A percentile compares a stretch with the other conserved stretches of the same genome.
These are phyloP conservation scores for Aurinia saxatilis DNA, from an alignment of 345 rosid species.

Conservation along the genomic window DNA sequence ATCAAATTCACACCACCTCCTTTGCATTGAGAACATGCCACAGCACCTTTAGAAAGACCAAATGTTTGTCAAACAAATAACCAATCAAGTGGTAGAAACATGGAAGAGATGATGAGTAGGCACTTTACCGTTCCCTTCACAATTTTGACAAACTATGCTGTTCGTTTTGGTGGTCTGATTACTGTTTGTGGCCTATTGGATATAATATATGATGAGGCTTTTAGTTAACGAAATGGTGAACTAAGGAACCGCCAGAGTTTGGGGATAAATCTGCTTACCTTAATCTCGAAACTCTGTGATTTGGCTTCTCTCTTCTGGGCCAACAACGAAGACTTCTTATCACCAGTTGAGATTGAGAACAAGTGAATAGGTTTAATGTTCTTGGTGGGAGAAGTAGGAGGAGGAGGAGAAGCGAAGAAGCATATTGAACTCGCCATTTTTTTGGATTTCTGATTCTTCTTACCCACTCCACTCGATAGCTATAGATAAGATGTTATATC, in stretches of 20 bases:
- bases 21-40: conserved; percentile 60
- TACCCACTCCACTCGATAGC: conserved; percentile 30
- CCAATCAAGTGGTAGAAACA: background rate
- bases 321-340: background rate
- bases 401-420: conserved; percentile 27
- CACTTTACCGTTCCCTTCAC: conserved; percentile 70
- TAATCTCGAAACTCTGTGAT: conserved; percentile 47
- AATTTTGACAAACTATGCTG: conserved; percentile 70
- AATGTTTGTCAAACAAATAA: background rate
- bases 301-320: conserved; percentile 32
- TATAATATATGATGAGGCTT: background rate
- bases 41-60: conserved; percentile 38
- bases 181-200: conserved; percentile 50
- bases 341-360: conserved; percentile 5
- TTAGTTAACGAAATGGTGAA: background rate
- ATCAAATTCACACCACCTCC: conserved; percentile 79
- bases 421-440: conserved; percentile 27
- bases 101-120: too few relatives aligned
- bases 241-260: background rate
- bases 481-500: conserved; percentile 18
- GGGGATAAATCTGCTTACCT: conserved; percentile 43
- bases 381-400: conserved; percentile 17
- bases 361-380: conserved; percentile 7
- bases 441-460: conserved; percentile 18
- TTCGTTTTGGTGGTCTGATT: conserved; percentile 31